Conservation (phyloP, 148 eudicot species). For the Pharnaceum exiguum region DNA sequence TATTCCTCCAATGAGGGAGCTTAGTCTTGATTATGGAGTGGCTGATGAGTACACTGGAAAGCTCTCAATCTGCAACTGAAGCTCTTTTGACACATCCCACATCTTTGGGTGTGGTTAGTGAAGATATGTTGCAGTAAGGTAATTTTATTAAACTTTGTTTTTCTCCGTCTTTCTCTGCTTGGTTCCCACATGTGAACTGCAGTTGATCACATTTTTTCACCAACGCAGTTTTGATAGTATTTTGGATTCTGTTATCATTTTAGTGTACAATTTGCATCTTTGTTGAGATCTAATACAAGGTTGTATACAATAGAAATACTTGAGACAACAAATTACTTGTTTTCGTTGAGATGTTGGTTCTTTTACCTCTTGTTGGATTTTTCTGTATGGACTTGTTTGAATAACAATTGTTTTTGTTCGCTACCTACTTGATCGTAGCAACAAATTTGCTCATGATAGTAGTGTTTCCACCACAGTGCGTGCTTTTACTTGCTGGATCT, state of each 20-base stretch:
- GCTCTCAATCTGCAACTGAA: conserved; percentile 64
- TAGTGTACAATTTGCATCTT: not conserved
- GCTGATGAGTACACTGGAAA: conserved; percentile 71
- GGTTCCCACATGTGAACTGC: not conserved
- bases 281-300: not conserved
- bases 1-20: conserved; percentile 86
- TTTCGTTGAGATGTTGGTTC: not conserved
- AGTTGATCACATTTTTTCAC: not conserved
- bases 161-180: not conserved
- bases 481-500: too few relatives aligned
- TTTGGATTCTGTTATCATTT: not conserved
- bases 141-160: not conserved
- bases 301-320: not conserved
- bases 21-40: conserved; percentile 82
- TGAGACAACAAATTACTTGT: not conserved
- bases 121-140: conserved; percentile 28
- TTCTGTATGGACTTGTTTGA: not conserved
- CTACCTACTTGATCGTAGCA: too few relatives aligned
- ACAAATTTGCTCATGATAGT: too few relatives aligned
- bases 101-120: conserved; percentile 19
- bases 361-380: conserved; percentile 3
- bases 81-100: conserved; percentile 12
- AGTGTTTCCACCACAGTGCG: too few relatives aligned
- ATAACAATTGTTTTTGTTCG: not conserved
- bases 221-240: not conserved